Base-by-base conservation (phyloP, 192 early-diverging fungal species). In the Coemansia nantahalensis region DNA sequence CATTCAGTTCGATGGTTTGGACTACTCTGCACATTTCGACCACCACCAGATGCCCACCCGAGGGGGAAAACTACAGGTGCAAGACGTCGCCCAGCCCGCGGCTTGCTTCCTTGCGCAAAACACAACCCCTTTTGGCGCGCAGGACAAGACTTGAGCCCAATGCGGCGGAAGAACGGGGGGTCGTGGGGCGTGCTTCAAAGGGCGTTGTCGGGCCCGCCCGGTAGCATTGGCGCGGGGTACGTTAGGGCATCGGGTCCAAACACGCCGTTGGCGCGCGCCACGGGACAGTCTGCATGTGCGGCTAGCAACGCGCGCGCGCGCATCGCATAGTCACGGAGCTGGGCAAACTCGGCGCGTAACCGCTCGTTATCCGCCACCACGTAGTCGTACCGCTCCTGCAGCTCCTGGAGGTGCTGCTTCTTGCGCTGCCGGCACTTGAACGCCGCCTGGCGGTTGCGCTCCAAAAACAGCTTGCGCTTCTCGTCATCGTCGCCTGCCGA, bases 391-490 rank as follows among this genome's bases (percentile, higher is more conserved):
- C 71, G 77, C 7, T 59, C 50, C 39, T 95, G 90, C 55, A 95
- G 81, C 41, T 86, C 83, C 38, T 82, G 75, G 14, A 95, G 78
- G 84, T 90, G 91, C 53, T 88, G 85, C 72, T 95, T 95, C 68
- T 95, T 95, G 45, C 92, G 87, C 62, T 90, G 91, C 28, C 93
- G 83, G 57, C 93, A 95, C 64, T 95, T 93, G 1, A 93, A 71
- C 1, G 93, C 93, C 17, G 93, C 93, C 79, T 72, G 43, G 13
- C 93, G 83, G 67, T 95, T 95, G 45, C 91, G 81, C 54, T 95
- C 93, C 52, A 95, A 76, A 61, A 93, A 93, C 60, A 85, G 86
- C 49, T 68, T 76, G 50, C 91, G 78, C 62, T 93, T 92, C 49
- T 92, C 91, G 33, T 86, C 86, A 1, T 51, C 26, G 7, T 28